These are phyloP conservation scores for Pythium chondricola DNA, from an alignment of 352 stramenopile species.

Conservation along the genomic window DNA sequence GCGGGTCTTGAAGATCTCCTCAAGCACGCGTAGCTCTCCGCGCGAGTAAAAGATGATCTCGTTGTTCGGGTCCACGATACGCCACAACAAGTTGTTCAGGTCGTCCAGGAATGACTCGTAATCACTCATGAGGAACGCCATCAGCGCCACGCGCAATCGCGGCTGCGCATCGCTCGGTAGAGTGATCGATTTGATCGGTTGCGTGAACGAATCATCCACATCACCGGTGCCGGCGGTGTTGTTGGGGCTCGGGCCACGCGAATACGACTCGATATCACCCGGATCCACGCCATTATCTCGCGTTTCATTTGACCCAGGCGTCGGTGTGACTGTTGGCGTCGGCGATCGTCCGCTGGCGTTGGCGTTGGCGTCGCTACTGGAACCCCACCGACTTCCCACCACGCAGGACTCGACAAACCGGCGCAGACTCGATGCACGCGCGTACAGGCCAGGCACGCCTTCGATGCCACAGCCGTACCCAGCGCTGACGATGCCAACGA, in stretches of 20 bases:
- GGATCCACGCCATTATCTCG: constrained; percentile 5
- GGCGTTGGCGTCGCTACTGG: neutral
- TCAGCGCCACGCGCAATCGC: constrained; percentile 2
- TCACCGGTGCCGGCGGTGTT: neutral
- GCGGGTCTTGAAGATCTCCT: constrained; percentile 6
- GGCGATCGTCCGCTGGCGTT: neutral
- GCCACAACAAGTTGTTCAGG: neutral
- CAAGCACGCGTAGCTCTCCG: neutral
- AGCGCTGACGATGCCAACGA: constrained; percentile 29
- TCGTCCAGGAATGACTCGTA: constrained; percentile 10
- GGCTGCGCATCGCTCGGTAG: neutral
- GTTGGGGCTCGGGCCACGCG: neutral
- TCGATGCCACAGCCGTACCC: constrained; percentile 29
- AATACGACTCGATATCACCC: constrained; percentile 13
- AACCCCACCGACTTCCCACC: neutral
- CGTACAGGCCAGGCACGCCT: constrained; percentile 32
- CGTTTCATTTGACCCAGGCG: constrained; percentile 1
- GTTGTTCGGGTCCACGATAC: constrained; percentile 12
- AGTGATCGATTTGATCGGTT: constrained; percentile 1
- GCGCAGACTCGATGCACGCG: constrained; percentile 21
- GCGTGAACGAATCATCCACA: neutral
- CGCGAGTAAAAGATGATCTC: constrained; percentile 7
- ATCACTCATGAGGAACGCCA: constrained; percentile 20
- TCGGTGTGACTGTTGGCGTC: neutral
- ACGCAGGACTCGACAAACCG: constrained; percentile 25